phyloP scores from a whole-genome alignment of 192 early-diverging fungal genomes.

The Paraglomus brasilianum region DNA sequence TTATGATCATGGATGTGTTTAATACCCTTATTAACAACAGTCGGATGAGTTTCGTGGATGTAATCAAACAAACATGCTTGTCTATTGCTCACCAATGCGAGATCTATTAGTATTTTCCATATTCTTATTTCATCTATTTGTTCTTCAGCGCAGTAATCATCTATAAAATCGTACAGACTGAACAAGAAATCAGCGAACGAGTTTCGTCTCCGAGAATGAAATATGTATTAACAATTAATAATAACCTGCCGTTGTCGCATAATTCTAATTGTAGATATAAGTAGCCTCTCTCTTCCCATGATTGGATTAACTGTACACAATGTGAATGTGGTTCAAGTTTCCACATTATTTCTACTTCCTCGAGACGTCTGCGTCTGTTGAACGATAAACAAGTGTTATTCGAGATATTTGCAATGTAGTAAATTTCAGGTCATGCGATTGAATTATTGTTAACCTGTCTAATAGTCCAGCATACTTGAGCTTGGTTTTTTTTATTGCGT shows the following conservation, averaged over 20 bases:
- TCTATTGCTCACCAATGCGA: slow-evolving; percentile 46
- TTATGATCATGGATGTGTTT: slow-evolving; percentile 66
- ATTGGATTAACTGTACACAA: slow-evolving; percentile 70
- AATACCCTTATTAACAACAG: slow-evolving; percentile 54
- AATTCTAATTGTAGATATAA: slow-evolving; percentile 90
- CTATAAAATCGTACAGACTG: slow-evolving; percentile 28
- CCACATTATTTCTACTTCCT: slow-evolving; percentile 84
- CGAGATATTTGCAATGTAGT: not conserved
- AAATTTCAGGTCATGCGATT: not conserved
- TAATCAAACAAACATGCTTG: not conserved
- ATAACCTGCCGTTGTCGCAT: slow-evolving; percentile 70
- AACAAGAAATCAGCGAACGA: not conserved
- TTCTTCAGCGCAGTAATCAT: slow-evolving; percentile 33
- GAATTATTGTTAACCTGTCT: slow-evolving; percentile 52
- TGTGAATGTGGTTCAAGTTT: slow-evolving; percentile 54
- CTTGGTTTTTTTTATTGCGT: slow-evolving; percentile 82
- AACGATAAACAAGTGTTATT: not conserved
- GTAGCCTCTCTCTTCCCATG: slow-evolving; percentile 91
- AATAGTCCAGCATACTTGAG: slow-evolving; percentile 63
- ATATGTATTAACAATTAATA: slow-evolving; percentile 1
- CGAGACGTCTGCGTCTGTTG: slow-evolving; percentile 60
- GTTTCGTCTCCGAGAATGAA: slow-evolving; percentile 28
- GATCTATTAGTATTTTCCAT: slow-evolving; percentile 71
- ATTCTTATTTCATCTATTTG: slow-evolving; percentile 53
- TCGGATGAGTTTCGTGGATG: slow-evolving; percentile 2